These are phyloP conservation scores for Capsicum rhomboideum DNA, from an alignment of 257 asterid species.

Conservation along the genomic window DNA sequence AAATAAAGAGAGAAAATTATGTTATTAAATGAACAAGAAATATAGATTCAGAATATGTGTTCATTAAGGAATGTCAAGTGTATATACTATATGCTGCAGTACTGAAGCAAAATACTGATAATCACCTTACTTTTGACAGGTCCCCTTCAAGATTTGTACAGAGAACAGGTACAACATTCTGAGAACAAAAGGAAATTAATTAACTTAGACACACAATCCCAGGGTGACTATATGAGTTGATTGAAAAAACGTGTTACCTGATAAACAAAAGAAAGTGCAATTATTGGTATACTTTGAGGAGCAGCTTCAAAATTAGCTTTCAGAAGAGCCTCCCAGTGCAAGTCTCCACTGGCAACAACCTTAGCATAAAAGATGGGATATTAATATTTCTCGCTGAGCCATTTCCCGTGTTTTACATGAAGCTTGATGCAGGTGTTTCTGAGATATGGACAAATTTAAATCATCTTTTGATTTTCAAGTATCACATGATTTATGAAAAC, in stretches of 20 bases:
- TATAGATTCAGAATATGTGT: not conserved
- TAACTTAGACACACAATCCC: not conserved
- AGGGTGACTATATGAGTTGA: not conserved
- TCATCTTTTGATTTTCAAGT: too few species aligned
- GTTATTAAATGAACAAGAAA: not conserved
- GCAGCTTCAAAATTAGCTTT: conserved; percentile 77
- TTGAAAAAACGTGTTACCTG: conserved; percentile 38
- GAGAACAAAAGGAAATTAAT: conserved; percentile 14
- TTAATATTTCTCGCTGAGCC: not conserved
- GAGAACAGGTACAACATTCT: conserved; percentile 94
- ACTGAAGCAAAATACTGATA: conserved; percentile 1
- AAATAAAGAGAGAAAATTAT: not conserved
- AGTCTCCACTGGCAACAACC: conserved; percentile 79
- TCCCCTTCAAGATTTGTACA: conserved; percentile 94
- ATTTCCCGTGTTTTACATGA: not conserved
- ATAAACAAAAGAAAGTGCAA: conserved; percentile 93
- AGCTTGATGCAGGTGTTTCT: not conserved
- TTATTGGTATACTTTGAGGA: conserved; percentile 81
- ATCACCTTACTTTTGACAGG: conserved; percentile 84
- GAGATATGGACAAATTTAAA: too few species aligned
- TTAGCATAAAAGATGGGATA: conserved; percentile 12
- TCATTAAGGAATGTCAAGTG: not conserved
- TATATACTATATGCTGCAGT: not conserved
- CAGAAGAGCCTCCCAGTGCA: conserved; percentile 85
- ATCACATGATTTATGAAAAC: too few species aligned